Base-by-base conservation (phyloP, 768 basidiomycete species). In the Phanerochaete carnosa region DNA sequence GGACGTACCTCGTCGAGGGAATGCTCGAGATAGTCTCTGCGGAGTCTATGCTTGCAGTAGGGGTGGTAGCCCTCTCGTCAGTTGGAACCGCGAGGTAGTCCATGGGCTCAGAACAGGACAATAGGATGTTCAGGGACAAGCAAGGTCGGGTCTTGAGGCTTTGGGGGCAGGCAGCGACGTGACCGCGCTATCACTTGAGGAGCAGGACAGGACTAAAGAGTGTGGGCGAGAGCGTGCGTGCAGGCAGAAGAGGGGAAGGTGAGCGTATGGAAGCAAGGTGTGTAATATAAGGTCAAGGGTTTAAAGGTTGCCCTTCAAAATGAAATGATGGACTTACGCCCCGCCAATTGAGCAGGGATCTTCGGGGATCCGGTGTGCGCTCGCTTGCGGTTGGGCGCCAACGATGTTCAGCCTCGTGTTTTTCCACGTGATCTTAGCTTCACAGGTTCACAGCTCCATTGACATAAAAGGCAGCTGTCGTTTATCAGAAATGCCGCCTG, bases 41-140 rank as follows among this genome's bases (percentile, higher is more conserved):
- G 50, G 57, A 55, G 4, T 60, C 61, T 3, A 37, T 23, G 39
- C 54, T 55, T n/a, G 22, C 60, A 22, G 55, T 54, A 5, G 61
- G 58, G 11, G 61, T 53, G 13, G 61, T 29, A 26, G 58, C 56
- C 29, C 56, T 50, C 35, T 37, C 58, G 56, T 54, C 56, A 39
- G 49, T 45, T 13, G 37, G 56, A 25, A 54, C 26, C 29, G 32
- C 6, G n/a, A 55, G 54, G 37, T 55, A 55, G 9, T 55, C 33
- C 54, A 55, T 55, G 23, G 23, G 22, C n/a, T 37, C n/a, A 25
- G 23, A 43, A 35, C n/a, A 39, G 39, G 54, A 55, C 54, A 55
- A 33, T 37, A 55, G 54, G 54, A 43, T 37, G 19, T 9, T 7
- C 19, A 19, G 16, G 39, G 16, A 19, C 8, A 8, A 19, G n/a